phyloP scores from a whole-genome alignment of 1,284 basidiomycete species.

The Ganoderma leucocontextum region DNA sequence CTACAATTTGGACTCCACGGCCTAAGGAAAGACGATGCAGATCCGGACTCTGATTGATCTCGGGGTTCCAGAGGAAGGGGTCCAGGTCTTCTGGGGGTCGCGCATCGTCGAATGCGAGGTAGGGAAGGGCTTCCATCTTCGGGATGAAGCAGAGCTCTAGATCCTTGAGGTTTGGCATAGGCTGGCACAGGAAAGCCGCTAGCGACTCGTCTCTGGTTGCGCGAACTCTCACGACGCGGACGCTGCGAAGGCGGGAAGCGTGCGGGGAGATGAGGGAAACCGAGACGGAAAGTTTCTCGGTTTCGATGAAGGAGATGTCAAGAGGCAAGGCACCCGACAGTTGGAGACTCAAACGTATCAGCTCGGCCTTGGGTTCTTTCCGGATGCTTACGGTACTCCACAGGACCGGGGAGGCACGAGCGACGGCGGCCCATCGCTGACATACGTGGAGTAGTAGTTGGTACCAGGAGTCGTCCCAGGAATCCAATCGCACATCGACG shows the following conservation, averaged over 20 bases:
- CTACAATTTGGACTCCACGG: not conserved
- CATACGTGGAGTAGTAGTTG: constrained; percentile 14
- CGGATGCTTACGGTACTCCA: constrained; percentile 5
- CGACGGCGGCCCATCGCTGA: constrained; percentile 10
- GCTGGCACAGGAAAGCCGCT: not conserved
- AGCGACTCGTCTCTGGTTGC: not conserved
- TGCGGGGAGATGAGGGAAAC: constrained; percentile 1
- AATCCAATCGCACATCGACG: not conserved
- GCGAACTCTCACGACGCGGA: not conserved
- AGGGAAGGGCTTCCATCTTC: not conserved
- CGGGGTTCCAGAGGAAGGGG: constrained; percentile 3
- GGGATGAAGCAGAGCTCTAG: not conserved
- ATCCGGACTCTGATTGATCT: not conserved
- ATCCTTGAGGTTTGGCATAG: not conserved
- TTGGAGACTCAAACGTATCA: not conserved
- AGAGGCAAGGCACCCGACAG: not conserved
- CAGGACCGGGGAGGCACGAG: constrained; percentile 4
- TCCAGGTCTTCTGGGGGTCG: not conserved
- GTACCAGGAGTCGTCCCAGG: constrained; percentile 13
- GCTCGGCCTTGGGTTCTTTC: not conserved
- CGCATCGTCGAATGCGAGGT: not conserved
- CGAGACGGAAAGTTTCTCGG: not conserved
- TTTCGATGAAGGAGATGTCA: constrained; percentile 2
- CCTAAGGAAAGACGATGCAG: constrained; percentile 3
- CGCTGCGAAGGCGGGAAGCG: not conserved